These are phyloP conservation scores for Leccinum boreale DNA, from an alignment of 768 basidiomycete species.

Conservation along the genomic window DNA sequence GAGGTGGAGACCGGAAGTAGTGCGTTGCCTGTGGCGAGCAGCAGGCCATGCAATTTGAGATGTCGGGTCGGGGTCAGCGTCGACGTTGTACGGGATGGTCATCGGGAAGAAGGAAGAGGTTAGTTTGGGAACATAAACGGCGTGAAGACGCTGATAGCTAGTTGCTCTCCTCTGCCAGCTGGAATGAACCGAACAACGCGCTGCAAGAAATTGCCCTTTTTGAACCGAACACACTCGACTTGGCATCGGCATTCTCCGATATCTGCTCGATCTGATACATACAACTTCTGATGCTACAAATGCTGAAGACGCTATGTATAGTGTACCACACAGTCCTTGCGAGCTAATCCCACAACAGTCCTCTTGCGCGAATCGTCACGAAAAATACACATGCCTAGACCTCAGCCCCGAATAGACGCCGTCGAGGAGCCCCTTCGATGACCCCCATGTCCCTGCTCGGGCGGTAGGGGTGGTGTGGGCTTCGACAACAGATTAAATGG, in stretches of 20 bases:
- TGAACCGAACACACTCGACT: slow-evolving; percentile 3
- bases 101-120: slow-evolving; percentile 32
- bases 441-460: slow-evolving; percentile 24
- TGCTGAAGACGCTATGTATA: slow-evolving; percentile 10
- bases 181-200: not conserved
- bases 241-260: slow-evolving; percentile 28
- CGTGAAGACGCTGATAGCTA: not conserved
- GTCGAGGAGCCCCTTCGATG: slow-evolving; percentile 46
- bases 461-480: slow-evolving; percentile 33
- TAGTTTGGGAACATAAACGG: slow-evolving; percentile 11
- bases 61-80: slow-evolving; percentile 71
- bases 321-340: slow-evolving; percentile 15
- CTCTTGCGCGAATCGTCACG: slow-evolving; percentile 1
- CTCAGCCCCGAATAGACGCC: slow-evolving; percentile 34
- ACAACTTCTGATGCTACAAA: slow-evolving; percentile 14
- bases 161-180: not conserved
- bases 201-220: slow-evolving; percentile 12
- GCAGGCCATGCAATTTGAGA: slow-evolving; percentile 79
- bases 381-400: slow-evolving; percentile 3
- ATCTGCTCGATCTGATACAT: not conserved
- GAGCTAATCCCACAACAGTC: slow-evolving; percentile 28
- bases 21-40: slow-evolving; percentile 33
- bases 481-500: slow-evolving; percentile 69
- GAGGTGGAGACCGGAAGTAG: slow-evolving; percentile 20
- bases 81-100: slow-evolving; percentile 52